Percentiles rank a stretch among this genome's conserved stretches.
Evolutionary conservation across 1,284 basidiomycete species (phyloP).

Genomic region (Phlebopus sp.): DNA sequence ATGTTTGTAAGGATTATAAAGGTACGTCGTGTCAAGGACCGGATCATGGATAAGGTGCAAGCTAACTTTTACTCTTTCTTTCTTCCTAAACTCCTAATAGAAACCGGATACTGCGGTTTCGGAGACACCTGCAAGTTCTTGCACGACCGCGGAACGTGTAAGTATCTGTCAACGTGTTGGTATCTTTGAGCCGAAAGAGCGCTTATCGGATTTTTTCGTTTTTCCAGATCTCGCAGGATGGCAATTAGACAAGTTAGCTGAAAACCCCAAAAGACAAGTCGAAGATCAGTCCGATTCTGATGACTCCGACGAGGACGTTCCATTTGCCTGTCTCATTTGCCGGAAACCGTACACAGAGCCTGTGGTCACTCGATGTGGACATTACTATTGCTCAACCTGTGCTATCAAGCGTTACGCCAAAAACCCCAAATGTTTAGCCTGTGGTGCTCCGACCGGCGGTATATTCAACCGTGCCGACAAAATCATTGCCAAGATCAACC

Average conservation of each 20-base stretch:
- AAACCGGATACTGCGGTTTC: constrained; percentile 98
- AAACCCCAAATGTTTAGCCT: constrained; percentile 95
- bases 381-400: constrained; percentile 95
- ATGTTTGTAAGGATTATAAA: constrained; percentile 99
- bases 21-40: constrained; percentile 47
- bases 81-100: constrained; percentile 40
- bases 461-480: constrained; percentile 92
- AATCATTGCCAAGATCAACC: constrained; percentile 74
- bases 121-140: constrained; percentile 98
- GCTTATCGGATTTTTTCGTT: constrained; percentile 2
- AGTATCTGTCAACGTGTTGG: constrained; percentile 31
- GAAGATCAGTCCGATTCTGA: constrained; percentile 59
- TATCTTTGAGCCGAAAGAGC: no score
- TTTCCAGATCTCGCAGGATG: constrained; percentile 90
- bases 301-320: constrained; percentile 84
- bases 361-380: constrained; percentile 92
- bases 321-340: constrained; percentile 97
- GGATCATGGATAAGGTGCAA: background rate
- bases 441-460: constrained; percentile 88
- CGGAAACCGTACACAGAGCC: constrained; percentile 94
- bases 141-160: constrained; percentile 84
- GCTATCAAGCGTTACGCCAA: constrained; percentile 92
- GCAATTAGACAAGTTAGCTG: constrained; percentile 92
- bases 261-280: constrained; percentile 58
- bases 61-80: constrained; percentile 18